Conservation (phyloP, 2,329 filamentous ascomycete species). For the Nigrospora sphaerica region DNA sequence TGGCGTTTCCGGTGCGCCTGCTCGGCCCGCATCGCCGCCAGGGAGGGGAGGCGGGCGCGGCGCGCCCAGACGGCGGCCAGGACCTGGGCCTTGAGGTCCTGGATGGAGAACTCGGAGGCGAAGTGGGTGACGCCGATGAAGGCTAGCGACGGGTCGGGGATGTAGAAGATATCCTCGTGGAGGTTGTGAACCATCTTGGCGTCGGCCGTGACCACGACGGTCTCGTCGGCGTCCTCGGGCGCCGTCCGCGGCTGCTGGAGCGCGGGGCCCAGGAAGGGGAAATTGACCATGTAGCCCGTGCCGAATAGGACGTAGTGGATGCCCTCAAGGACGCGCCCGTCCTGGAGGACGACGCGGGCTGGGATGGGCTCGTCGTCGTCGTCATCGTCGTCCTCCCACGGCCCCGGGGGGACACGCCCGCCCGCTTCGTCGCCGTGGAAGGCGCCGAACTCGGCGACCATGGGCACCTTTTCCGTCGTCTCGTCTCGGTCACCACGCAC, state of each 20-base stretch:
- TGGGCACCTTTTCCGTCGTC: conserved; percentile 42
- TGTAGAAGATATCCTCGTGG: conserved; percentile 66
- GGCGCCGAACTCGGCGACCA: conserved; percentile 37
- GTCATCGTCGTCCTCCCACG: background rate
- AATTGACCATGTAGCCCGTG: conserved; percentile 61
- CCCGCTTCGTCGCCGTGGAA: conserved; percentile 19
- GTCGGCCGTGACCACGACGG: conserved; percentile 51
- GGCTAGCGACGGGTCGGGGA: conserved; percentile 53
- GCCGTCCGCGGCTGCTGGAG: conserved; percentile 32
- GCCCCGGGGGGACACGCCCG: too few species aligned
- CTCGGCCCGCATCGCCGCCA: conserved; percentile 28
- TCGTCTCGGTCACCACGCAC: conserved; percentile 33
- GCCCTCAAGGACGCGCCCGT: conserved; percentile 41
- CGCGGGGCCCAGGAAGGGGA: conserved; percentile 52
- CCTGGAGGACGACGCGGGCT: conserved; percentile 41
- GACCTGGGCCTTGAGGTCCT: conserved; percentile 61
- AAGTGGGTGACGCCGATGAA: conserved; percentile 63
- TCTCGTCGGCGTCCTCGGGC: conserved; percentile 39
- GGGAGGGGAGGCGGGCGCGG: conserved; percentile 35
- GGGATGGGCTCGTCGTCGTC: conserved; percentile 18
- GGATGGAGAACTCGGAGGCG: conserved; percentile 59
- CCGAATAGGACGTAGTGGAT: conserved; percentile 58
- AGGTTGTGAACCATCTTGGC: conserved; percentile 59
- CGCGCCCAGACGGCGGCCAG: conserved; percentile 50
- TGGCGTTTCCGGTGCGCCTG: conserved; percentile 19